Conservation (phyloP, 257 asterid species). For the Pogostemon cablin region DNA sequence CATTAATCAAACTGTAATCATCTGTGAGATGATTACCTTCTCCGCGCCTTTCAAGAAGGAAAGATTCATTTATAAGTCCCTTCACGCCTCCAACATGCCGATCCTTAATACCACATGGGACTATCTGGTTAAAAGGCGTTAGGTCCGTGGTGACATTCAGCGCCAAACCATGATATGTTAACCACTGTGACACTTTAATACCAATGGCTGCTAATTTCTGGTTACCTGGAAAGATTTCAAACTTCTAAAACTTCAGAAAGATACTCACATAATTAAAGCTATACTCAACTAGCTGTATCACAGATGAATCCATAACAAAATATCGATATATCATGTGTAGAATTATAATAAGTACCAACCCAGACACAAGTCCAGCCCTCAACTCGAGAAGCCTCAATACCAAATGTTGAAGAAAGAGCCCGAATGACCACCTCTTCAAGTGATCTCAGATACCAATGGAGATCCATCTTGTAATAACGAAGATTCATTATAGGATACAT, state of each 20-base stretch:
- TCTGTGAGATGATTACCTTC: slow-evolving; percentile 22
- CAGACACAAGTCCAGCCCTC: slow-evolving; percentile 95
- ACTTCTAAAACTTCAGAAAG: not conserved
- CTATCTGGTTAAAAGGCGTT: slow-evolving; percentile 58
- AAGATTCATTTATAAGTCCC: slow-evolving; percentile 41
- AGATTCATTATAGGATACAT: slow-evolving; percentile 96
- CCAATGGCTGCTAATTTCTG: slow-evolving; percentile 86
- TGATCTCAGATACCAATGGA: slow-evolving; percentile 90
- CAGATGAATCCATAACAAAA: not conserved
- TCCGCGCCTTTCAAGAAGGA: slow-evolving; percentile 16
- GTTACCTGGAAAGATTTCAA: slow-evolving; percentile 52
- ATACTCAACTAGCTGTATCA: not conserved
- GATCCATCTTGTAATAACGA: slow-evolving; percentile 78
- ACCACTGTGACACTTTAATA: slow-evolving; percentile 72
- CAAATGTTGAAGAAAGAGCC: slow-evolving; percentile 68
- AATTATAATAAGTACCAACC: slow-evolving; percentile 65
- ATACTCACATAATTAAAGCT: not conserved
- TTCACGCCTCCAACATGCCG: slow-evolving; percentile 79
- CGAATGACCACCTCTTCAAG: slow-evolving; percentile 96
- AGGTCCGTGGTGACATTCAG: slow-evolving; percentile 76
- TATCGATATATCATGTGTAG: not conserved
- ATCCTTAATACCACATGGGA: slow-evolving; percentile 85
- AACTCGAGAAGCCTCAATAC: slow-evolving; percentile 67
- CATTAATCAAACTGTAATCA: slow-evolving; percentile 53
- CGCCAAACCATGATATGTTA: slow-evolving; percentile 82